These are phyloP conservation scores for Albatrellus ellisii DNA, from an alignment of 768 basidiomycete genomes.

Conservation along the genomic window DNA sequence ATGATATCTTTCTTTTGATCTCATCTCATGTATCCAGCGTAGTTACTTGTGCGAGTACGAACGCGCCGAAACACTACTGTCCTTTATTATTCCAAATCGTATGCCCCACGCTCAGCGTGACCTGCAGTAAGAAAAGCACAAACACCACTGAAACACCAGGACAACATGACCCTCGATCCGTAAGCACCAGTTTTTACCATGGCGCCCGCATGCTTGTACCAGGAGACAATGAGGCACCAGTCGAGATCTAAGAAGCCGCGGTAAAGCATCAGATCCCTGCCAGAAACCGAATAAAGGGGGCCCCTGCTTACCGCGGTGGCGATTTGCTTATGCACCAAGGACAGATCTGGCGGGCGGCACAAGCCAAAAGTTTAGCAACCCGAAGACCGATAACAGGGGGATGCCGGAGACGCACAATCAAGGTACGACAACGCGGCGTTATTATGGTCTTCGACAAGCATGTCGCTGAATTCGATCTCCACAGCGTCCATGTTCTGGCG, in stretches of 20 bases:
- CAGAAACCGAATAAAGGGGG: no score
- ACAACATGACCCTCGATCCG: no score
- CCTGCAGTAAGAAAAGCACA: no score
- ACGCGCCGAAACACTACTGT: no score
- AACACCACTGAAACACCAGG: no score
- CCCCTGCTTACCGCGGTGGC: conserved; percentile 8
- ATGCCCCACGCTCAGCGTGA: no score
- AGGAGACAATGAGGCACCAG: conserved; percentile 3
- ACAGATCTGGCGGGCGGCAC: conserved; percentile 6
- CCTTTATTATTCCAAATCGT: no score
- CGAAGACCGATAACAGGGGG: neutral
- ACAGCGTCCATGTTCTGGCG: conserved; percentile 87
- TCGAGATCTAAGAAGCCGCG: conserved; percentile 5
- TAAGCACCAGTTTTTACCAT: conserved; percentile 10
- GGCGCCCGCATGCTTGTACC: conserved; percentile 10
- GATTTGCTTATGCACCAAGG: conserved; percentile 13
- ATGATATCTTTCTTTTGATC: neutral
- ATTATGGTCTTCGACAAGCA: conserved; percentile 95
- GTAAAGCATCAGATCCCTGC: neutral
- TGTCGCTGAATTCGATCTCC: conserved; percentile 94
- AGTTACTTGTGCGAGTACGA: no score
- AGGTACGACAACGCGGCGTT: conserved; percentile 89
- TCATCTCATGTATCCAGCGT: neutral
- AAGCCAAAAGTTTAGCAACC: neutral
- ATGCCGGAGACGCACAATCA: conserved; percentile 51